These are phyloP conservation scores for Parasitella parasitica DNA, from an alignment of 371 early-diverging fungal species.

Conservation along the genomic window DNA sequence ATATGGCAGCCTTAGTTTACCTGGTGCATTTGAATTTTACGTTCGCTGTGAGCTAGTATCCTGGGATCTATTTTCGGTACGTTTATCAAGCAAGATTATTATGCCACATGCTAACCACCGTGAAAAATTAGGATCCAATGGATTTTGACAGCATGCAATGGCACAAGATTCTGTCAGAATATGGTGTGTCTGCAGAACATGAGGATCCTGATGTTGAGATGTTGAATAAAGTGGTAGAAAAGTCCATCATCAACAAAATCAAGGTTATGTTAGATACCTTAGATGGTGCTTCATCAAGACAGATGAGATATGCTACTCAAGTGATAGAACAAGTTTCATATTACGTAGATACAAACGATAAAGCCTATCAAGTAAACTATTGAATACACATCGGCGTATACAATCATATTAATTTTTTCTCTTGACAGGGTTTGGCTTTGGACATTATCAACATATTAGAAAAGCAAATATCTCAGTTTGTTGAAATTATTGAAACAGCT, in stretches of 20 bases:
- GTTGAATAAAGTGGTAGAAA: conserved; percentile 59
- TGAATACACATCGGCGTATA: not conserved
- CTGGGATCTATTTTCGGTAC: conserved; percentile 61
- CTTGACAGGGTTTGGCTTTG: conserved; percentile 24
- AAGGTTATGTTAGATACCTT: conserved; percentile 35
- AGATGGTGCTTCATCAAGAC: conserved; percentile 29
- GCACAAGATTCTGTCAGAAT: conserved; percentile 50
- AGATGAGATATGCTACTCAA: conserved; percentile 41
- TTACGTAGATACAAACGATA: conserved; percentile 43
- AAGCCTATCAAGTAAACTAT: conserved; percentile 33
- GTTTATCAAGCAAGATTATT: too few species aligned
- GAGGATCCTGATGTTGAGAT: conserved; percentile 58
- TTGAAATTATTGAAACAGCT: conserved; percentile 24
- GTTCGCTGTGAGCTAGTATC: conserved; percentile 63
- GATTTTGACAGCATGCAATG: conserved; percentile 60
- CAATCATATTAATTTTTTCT: not conserved
- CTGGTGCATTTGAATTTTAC: conserved; percentile 70
- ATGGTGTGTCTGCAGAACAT: conserved; percentile 45
- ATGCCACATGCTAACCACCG: too few species aligned
- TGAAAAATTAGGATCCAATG: conserved; percentile 21
- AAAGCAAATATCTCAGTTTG: conserved; percentile 28
- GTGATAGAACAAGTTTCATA: conserved; percentile 44
- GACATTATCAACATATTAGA: conserved; percentile 27
- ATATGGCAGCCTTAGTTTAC: conserved; percentile 67
- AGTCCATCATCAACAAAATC: conserved; percentile 36